Evolutionary conservation across 192 early-diverging fungal species (phyloP).

Genomic region (Chytriomyces hyalinus): DNA sequence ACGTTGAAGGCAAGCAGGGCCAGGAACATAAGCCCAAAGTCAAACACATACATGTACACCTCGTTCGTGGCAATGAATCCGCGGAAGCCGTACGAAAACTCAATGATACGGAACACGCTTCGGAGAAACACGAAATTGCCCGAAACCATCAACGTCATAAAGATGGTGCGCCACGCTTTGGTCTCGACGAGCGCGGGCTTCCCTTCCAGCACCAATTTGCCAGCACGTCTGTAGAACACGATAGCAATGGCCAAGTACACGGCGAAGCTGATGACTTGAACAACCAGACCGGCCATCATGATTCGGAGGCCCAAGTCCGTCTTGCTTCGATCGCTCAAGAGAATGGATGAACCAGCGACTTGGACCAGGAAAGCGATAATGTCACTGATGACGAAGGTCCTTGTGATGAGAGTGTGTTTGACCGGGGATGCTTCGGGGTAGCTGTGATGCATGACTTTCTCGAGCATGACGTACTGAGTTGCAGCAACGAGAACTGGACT

Average conservation of each 20-base stretch:
- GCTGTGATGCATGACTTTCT: constrained; percentile 3
- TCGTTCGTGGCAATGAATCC: constrained; percentile 31
- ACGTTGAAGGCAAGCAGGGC: constrained; percentile 15
- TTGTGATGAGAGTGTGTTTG: constrained; percentile 12
- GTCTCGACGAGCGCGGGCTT: background rate
- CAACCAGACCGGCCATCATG: constrained; percentile 31
- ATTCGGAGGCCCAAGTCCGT: background rate
- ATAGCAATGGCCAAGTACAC: constrained; percentile 19
- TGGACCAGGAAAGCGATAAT: constrained; percentile 36
- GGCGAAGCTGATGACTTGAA: constrained; percentile 34
- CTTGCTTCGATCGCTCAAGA: background rate
- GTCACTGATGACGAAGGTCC: constrained; percentile 34
- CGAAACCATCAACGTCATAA: background rate
- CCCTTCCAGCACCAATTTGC: background rate
- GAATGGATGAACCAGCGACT: constrained; percentile 27
- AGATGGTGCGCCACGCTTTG: constrained; percentile 14
- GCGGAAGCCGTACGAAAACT: constrained; percentile 30
- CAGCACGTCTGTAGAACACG: constrained; percentile 11
- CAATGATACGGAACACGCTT: constrained; percentile 37
- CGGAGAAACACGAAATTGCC: constrained; percentile 17
- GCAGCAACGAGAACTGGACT: constrained; percentile 39
- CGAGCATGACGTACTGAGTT: constrained; percentile 25
- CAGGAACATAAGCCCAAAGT: constrained; percentile 27
- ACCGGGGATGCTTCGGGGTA: constrained; percentile 21
- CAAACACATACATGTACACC: constrained; percentile 29